Evolutionary conservation across 192 early-diverging fungal species (phyloP), one percentile per base, ranked within the genome.

Genomic region (Backusella liffmaniae): DNA sequence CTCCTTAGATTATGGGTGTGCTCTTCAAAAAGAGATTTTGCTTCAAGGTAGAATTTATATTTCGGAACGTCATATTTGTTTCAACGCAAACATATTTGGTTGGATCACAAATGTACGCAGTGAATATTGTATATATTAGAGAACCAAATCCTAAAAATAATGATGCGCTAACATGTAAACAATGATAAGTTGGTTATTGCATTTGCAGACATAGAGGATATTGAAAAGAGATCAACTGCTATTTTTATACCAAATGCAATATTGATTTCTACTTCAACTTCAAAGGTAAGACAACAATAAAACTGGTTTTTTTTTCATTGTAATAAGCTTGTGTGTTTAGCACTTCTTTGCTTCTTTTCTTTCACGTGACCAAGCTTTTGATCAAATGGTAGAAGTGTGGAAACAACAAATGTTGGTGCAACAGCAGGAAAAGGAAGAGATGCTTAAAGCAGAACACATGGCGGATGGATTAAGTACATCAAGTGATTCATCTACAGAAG

Each of bases 221-320:
- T 96, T 49, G 95, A 96, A 56, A 96, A 96, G 82, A 85, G 88
- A 30, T 90, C 91, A 85, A 95, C 93, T 0, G 95, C 95, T 36
- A 86, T 93, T 67, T 88, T 96, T 66, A 94, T 96, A 65, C 95
- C 94, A 32, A 96, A 96, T 77, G 95, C 95, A 4, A 94, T 97
- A 71, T 86, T 90, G 76, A 88, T 97, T 26, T 86, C 90, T 36
- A 95, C 94, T 36, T 77, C 83, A 36, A 87, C 87, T 68, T 84
- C 88, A 67, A 93, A 87, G 67, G 79, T 80, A 74, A 51, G 26
- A 36, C n/a, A 36, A 46, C 15, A 49, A 51, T 7, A 35, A 70
- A 37, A 69, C 49, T 32, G 10, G 16, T 73, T 23, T 34, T 35
- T 34, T 35, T 29, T 67, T 36, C 5, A 66, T 66, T 67, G 18